Evolutionary conservation across 169 alveolate genomes (phyloP).

Genomic region (Babesia bigemina): DNA sequence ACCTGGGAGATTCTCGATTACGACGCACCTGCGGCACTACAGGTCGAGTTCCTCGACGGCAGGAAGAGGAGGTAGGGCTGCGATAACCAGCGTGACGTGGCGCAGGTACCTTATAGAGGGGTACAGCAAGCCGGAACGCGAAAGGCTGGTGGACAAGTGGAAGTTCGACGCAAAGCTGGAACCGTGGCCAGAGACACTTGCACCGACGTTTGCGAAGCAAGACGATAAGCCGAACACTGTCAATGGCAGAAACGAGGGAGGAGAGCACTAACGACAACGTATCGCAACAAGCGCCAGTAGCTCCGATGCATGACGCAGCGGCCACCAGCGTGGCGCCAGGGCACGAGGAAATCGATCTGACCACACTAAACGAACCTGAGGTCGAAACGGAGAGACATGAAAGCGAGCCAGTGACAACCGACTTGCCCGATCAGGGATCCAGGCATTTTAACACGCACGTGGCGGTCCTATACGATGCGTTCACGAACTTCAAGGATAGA

Average conservation of each 20-base stretch:
- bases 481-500: conserved; percentile 26
- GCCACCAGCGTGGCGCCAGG: background rate
- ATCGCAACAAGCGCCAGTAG: background rate
- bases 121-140: conserved; percentile 62
- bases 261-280: background rate
- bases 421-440: conserved; percentile 24
- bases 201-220: conserved; percentile 18
- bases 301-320: background rate
- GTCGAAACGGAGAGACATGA: background rate
- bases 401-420: background rate
- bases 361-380: background rate
- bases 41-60: conserved; percentile 62
- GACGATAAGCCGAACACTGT: background rate
- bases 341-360: conserved; percentile 8
- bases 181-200: conserved; percentile 69
- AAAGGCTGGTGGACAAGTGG: conserved; percentile 54
- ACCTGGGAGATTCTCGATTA: conserved; percentile 80
- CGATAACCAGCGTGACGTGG: too few relatives aligned
- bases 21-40: conserved; percentile 64
- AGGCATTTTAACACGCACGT: conserved; percentile 22
- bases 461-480: conserved; percentile 46
- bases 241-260: background rate
- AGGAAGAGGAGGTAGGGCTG: conserved; percentile 25
- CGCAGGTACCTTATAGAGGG: conserved; percentile 63
- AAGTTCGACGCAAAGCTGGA: conserved; percentile 57